These are phyloP conservation scores for Fusarium globosum DNA, from an alignment of 2,329 filamentous ascomycete species.

Conservation along the genomic window DNA sequence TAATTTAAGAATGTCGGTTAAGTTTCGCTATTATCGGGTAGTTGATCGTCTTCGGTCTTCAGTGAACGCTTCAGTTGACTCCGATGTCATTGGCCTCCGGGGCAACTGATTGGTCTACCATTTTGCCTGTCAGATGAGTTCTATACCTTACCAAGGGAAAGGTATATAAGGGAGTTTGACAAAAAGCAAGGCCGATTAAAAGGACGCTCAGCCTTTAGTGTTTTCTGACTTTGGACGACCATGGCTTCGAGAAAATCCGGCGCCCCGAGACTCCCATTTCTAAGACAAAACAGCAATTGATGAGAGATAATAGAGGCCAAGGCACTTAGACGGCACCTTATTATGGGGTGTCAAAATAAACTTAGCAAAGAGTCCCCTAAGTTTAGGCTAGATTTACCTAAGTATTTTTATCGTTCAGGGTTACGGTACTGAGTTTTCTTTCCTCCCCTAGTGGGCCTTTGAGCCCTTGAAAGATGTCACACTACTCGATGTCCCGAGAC, in stretches of 20 bases:
- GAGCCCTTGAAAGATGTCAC: background rate
- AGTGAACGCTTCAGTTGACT: background rate
- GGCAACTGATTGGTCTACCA: background rate
- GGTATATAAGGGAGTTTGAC: too few relatives aligned
- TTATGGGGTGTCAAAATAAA: too few relatives aligned
- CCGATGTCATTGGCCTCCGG: too few relatives aligned
- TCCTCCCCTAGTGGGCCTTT: background rate
- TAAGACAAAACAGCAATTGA: background rate
- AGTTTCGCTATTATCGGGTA: background rate
- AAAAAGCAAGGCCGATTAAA: background rate
- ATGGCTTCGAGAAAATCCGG: background rate
- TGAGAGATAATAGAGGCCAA: background rate
- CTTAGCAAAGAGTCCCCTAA: too few relatives aligned
- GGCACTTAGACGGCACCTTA: too few relatives aligned
- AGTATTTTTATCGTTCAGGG: too few relatives aligned
- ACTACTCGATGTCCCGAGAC: background rate
- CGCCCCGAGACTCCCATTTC: background rate
- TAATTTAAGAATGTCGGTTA: background rate
- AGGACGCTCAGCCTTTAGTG: background rate
- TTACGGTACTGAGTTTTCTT: too few relatives aligned
- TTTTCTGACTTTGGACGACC: background rate
- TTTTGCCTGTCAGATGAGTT: background rate
- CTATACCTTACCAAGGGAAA: background rate
- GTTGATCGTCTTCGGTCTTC: background rate
- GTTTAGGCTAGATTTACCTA: too few relatives aligned